Conservation (phyloP, 2,329 filamentous ascomycete species). For the Fusarium solani-melongenae region DNA sequence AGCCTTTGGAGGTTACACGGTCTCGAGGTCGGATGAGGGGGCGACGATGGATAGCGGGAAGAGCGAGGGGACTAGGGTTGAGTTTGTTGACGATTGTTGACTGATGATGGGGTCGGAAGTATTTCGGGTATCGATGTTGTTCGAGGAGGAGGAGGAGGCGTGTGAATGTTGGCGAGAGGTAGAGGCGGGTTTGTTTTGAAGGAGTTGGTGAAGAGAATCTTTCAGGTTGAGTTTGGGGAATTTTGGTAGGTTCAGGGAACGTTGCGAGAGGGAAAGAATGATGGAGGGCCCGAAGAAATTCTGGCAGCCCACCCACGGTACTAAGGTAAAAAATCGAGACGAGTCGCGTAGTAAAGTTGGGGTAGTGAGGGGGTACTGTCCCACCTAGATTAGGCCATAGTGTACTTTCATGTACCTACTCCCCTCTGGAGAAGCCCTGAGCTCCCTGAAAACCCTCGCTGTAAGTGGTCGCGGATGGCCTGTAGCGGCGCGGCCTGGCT, state of each 20-base stretch:
- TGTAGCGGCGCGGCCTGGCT: constrained; percentile 1
- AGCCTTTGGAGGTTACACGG: constrained; percentile 27
- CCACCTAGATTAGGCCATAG: not conserved
- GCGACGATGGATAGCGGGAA: constrained; percentile 32
- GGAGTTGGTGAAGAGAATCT: constrained; percentile 10
- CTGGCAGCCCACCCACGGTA: constrained; percentile 30
- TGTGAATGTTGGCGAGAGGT: not conserved
- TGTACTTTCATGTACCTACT: not conserved
- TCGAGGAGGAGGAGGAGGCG: constrained; percentile 1
- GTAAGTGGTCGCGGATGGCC: constrained; percentile 3
- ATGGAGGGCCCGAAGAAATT: constrained; percentile 31
- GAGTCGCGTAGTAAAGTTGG: not conserved
- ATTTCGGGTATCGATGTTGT: constrained; percentile 16
- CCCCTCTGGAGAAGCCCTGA: constrained; percentile 20
- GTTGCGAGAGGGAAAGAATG: constrained; percentile 30
- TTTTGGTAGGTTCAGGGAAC: constrained; percentile 22
- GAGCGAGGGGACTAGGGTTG: not conserved
- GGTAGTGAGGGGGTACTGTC: not conserved
- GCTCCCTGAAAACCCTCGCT: constrained; percentile 28
- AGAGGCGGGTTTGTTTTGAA: constrained; percentile 6
- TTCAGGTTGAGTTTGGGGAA: constrained; percentile 23
- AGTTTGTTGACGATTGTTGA: constrained; percentile 14
- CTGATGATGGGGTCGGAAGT: not conserved
- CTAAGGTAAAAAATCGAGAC: constrained; percentile 18
- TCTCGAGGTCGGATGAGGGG: constrained; percentile 33